These are phyloP conservation scores for Dendrothele bispora DNA, from an alignment of 768 basidiomycete genomes.

Conservation along the genomic window DNA sequence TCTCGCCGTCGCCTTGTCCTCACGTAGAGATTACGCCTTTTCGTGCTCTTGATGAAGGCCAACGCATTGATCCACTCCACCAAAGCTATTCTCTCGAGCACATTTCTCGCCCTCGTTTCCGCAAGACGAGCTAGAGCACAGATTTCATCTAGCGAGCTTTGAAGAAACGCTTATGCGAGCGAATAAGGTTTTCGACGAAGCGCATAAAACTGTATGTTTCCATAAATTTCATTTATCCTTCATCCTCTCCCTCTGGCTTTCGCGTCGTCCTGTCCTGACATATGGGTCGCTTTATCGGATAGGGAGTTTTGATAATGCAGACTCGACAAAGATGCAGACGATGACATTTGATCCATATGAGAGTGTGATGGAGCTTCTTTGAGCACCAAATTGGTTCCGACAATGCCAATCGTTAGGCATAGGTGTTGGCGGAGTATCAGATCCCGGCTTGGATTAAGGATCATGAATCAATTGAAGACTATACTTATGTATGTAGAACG, in stretches of 20 bases:
- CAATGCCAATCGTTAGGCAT: slow-evolving; percentile 78
- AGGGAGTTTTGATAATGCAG: slow-evolving; percentile 26
- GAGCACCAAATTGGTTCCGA: slow-evolving; percentile 75
- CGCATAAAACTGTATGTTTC: slow-evolving; percentile 85
- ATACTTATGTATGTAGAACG: too few species aligned
- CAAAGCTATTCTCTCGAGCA: slow-evolving; percentile 79
- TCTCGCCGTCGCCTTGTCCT: too few species aligned
- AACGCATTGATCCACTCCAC: slow-evolving; percentile 71
- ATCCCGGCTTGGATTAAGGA: slow-evolving; percentile 68
- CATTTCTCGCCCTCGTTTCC: slow-evolving; percentile 84
- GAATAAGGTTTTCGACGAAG: too few species aligned
- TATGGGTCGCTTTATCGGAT: slow-evolving; percentile 46
- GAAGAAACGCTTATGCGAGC: too few species aligned
- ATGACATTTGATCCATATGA: slow-evolving; percentile 44
- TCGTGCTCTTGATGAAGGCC: slow-evolving; percentile 50
- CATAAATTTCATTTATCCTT: slow-evolving; percentile 80
- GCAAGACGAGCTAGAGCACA: too few species aligned
- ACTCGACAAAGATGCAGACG: slow-evolving; percentile 11
- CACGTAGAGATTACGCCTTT: too few species aligned
- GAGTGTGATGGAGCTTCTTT: slow-evolving; percentile 56
- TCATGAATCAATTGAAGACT: slow-evolving; percentile 57
- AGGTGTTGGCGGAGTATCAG: slow-evolving; percentile 80
- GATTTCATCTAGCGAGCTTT: too few species aligned
- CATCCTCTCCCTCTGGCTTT: slow-evolving; percentile 84
- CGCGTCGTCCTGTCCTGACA: slow-evolving; percentile 11